phyloP scores from a whole-genome alignment of 495 filamentous ascomycete genomes.

The Extremus antarcticus region DNA sequence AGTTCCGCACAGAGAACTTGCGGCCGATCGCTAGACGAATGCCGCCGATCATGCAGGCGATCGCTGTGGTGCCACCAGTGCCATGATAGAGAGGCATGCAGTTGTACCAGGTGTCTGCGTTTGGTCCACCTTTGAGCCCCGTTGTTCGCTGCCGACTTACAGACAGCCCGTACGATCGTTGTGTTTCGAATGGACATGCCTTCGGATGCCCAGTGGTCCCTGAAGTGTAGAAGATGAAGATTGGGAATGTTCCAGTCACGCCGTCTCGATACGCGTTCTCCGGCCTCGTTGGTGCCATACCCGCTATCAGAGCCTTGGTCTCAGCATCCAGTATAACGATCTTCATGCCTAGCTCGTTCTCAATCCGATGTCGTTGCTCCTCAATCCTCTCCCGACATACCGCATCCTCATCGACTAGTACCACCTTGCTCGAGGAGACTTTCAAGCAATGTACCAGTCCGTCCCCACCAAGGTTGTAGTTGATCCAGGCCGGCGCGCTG shows the following conservation, averaged over 20 bases:
- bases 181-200: conserved; percentile 16
- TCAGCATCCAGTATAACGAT: conserved; percentile 41
- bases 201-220: conserved; percentile 53
- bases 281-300: conserved; percentile 38
- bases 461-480: conserved; percentile 56
- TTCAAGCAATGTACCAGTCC: conserved; percentile 59
- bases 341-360: conserved; percentile 39
- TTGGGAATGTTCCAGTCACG: conserved; percentile 11
- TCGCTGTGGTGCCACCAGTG: conserved; percentile 41
- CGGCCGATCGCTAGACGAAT: conserved; percentile 55
- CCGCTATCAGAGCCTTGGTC: conserved; percentile 37
- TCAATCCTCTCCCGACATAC: conserved; percentile 45
- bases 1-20: conserved; percentile 56
- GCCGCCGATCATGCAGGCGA: conserved; percentile 64
- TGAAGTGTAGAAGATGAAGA: conserved; percentile 19
- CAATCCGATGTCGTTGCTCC: conserved; percentile 37
- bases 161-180: conserved; percentile 6
- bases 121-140: not conserved
- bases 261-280: conserved; percentile 36
- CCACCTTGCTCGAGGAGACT: conserved; percentile 44
- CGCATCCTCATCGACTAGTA: conserved; percentile 55
- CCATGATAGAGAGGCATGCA: conserved; percentile 83
- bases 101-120: conserved; percentile 52
- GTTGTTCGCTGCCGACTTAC: not conserved
- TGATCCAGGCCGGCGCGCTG: conserved; percentile 58